Conservation (phyloP, 257 asterid genomes). For the Solanum neorickii region DNA sequence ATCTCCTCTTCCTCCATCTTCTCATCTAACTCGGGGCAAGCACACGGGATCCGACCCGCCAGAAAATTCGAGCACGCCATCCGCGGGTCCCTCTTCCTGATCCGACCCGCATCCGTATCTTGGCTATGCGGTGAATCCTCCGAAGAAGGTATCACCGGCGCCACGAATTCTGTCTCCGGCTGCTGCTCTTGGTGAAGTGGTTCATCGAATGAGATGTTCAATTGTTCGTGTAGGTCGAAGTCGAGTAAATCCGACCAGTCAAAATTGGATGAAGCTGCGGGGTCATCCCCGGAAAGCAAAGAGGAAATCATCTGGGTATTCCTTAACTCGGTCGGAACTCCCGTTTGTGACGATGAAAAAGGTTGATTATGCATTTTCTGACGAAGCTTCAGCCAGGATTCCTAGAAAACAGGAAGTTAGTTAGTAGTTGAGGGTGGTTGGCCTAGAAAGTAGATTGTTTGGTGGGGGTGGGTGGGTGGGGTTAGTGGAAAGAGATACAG, state of each 20-base stretch:
- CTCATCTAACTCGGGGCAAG: constrained; percentile 89
- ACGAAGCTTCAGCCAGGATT: neutral
- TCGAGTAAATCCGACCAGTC: constrained; percentile 75
- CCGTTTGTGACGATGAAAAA: neutral
- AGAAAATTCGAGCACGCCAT: constrained; percentile 71
- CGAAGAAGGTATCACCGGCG: neutral
- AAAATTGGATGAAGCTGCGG: constrained; percentile 25
- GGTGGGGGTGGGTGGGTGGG: neutral
- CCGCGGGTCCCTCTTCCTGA: constrained; percentile 84
- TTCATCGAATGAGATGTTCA: constrained; percentile 14
- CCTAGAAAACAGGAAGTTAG: constrained; percentile 8
- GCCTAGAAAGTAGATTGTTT: neutral
- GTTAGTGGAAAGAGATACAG: neutral
- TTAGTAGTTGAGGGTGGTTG: neutral
- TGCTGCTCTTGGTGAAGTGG: neutral
- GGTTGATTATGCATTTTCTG: constrained; percentile 12
- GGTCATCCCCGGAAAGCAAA: constrained; percentile 17
- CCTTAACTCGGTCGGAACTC: neutral
- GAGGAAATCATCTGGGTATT: constrained; percentile 16
- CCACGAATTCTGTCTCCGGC: neutral
- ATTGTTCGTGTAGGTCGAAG: constrained; percentile 43
- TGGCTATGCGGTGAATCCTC: neutral
- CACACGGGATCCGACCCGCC: constrained; percentile 88
- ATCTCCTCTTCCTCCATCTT: constrained; percentile 44
- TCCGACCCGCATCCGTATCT: constrained; percentile 15